Evolutionary conservation across 176 grass and related monocot species (phyloP), one percentile per base, ranked within the genome.

Genomic region (Triticum turgidum): DNA sequence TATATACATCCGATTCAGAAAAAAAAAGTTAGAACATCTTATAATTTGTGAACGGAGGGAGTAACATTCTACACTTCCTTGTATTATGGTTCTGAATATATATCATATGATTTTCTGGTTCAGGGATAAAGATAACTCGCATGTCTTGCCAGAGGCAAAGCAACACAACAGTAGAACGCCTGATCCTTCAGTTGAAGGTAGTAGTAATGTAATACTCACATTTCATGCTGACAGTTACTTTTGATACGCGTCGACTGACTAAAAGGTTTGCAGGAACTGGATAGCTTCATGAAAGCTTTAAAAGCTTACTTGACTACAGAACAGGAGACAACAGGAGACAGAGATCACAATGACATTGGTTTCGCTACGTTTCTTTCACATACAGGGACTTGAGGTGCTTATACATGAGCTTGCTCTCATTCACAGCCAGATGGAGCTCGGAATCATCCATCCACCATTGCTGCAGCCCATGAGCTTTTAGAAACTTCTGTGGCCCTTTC

Each of bases 391-490:
- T 98, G 5, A 98, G 89, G 76, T 93, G 95, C 80, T 86, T 93
- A 39, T 86, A 86, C 79, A 98, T 83, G 52, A 98, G 91, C 81
- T 93, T 92, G 77, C 95, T 95, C 64, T 95, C 86, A 22, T 92
- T 66, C 17, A 93, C 73, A 18, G 91, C 91, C 45, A 86, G 44
- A 29, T 98, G 66, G 37, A 98, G 91, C 73, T 98, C 95, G 18
- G 87, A 90, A 76, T 95, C 93, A 42, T 93, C 88, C 0, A 86
- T 90, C 93, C 95, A 95, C 95, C 95, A 98, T 56, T 93, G 95
- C 84, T 98, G 81, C 91, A 98, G 70, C 8, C 95, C 93, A 85
- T 98, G 95, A 68, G 95, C 95, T 76, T 95, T 91, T 72, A 95
- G 89, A 75, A 98, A 92, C 32, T 88, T 98, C 54, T 82, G 85